Base-by-base conservation (phyloP, 768 basidiomycete genomes). In the Holtermannia corniformis region DNA sequence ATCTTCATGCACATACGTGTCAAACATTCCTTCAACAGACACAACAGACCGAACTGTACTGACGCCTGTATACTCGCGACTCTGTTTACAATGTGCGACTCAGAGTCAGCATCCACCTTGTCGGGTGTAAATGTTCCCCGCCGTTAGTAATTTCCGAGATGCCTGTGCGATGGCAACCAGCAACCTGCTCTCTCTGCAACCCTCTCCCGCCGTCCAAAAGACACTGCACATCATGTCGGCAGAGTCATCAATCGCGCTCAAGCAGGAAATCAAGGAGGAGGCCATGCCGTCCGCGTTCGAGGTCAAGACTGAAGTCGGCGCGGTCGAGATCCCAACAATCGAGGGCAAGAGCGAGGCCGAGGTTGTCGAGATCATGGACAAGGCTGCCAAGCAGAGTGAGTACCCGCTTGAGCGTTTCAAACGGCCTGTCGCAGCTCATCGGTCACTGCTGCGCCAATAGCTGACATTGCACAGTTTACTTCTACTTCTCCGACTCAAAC, bases 401-500 rank as follows among this genome's bases (percentile, higher is more conserved):
- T 62, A 37, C 20, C 32, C 12, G 23, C 41, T 16, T 42, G 16
- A 16, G 5, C 41, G 26, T 16, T 23, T 48, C 24, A 14, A 26
- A 44, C 23, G n/a, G 19, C 25, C 41, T 5, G 20, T 41, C 37
- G 14, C 3, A 32, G 4, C 5, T 41, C 44, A 11, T 24, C 16
- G n/a, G 24, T 20, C 3, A n/a, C n/a, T 19, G 23, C 51, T 41
- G 13, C 21, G 13, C 20, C 27, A 5, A 44, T 37, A 22, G 27
- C 28, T 27, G 16, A 12, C 19, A 14, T 27, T 11, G 1, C 45
- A 11, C 55, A 95, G 92, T 93, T 64, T 87, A 91, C 69, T 96
- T 95, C 73, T 95, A 96, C 77, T 91, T 97, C 74, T 86, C 86
- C 48, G 90, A 93, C 73, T 80, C 89, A n/a, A 95, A 96, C 73